phyloP scores from a whole-genome alignment of 768 basidiomycete species.

The Kockovaella imperatae region DNA sequence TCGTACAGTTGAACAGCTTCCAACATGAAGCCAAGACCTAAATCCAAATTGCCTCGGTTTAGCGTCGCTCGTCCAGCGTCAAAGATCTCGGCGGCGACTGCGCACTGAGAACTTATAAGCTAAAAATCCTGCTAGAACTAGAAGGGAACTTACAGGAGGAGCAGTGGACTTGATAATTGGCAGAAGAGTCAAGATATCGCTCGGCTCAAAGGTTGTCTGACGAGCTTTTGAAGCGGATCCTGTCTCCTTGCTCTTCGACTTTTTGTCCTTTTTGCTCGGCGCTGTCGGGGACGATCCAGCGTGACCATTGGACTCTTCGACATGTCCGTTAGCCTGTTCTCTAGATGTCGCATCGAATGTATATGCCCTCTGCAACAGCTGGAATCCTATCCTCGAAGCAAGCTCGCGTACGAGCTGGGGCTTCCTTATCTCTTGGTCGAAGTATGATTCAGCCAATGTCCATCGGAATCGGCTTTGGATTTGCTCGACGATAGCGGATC shows the following conservation, averaged over 20 bases:
- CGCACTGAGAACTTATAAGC: constrained; percentile 20
- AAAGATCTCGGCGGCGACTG: constrained; percentile 47
- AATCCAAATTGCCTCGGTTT: constrained; percentile 42
- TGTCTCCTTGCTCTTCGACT: constrained; percentile 16
- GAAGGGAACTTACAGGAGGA: constrained; percentile 38
- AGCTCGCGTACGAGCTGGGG: constrained; percentile 47
- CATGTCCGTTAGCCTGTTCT: constrained; percentile 5
- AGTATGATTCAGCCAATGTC: constrained; percentile 33
- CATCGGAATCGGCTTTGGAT: constrained; percentile 45
- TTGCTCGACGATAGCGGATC: constrained; percentile 36
- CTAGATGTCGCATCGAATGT: constrained; percentile 25
- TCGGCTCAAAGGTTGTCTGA: constrained; percentile 42
- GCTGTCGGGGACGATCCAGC: no score
- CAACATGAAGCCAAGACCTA: constrained; percentile 47
- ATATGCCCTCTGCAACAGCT: constrained; percentile 46
- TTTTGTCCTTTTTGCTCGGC: constrained; percentile 30
- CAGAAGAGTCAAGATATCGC: constrained; percentile 46
- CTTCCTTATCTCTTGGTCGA: constrained; percentile 38
- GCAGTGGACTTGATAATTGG: constrained; percentile 46
- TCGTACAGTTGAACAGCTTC: constrained; percentile 47
- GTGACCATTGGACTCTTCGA: constrained; percentile 9
- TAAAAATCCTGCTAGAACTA: background rate
- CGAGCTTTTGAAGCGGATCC: background rate
- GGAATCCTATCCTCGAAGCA: constrained; percentile 44
- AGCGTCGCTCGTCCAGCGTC: constrained; percentile 44